Evolutionary conservation across 2,329 filamentous ascomycete species (phyloP), one percentile per base, ranked within the genome.

Genomic region (Apiospora rasikravindrae): DNA sequence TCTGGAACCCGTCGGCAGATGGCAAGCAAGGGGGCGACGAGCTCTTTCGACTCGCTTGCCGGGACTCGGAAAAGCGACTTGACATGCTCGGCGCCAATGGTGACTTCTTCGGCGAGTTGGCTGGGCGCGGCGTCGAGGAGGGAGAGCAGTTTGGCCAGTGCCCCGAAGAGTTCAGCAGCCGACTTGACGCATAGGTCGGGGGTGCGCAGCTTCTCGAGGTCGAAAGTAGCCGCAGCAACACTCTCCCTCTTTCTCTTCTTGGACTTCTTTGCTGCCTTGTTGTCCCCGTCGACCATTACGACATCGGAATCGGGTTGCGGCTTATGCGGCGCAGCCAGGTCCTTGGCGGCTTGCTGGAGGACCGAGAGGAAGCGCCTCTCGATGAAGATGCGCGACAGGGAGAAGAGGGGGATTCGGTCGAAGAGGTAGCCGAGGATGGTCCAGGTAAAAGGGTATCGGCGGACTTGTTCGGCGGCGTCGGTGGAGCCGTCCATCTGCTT

Each of bases 341-440:
- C 92, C 67, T 89, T 86, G 67, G 95, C 82, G 0, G 91, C 89
- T 76, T 90, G 88, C 76, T 91, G 89, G 57, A 97, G 80, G 13
- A 94, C 88, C 0, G 83, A 82, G 45, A 93, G 82, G 70, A 97
- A 94, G 66, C 89, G 88, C 71, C 91, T 87, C 72, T 95, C 91
- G 29, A 89, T 90, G 8, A 97, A 86, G 4, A 93, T 90, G 72
- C 91, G 90, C 11, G 93, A 93, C 33, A 94, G 85, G 14, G 90
- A 91, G 66, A 92, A 91, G 0, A 90, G 84, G 0, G 93, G 91
- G 24, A 96, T 89, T n/a, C 90, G 84, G 69, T 86, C 84, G 70
- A 94, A 86, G 67, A 92, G 84, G 72, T 87, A 87, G 64, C 85
- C 84, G 33, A 95, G 80, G 47, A 94, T 86, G 42, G 83, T 85